These are phyloP conservation scores for Hippophae tibetana DNA, from an alignment of 306 rosid species.

Conservation along the genomic window DNA sequence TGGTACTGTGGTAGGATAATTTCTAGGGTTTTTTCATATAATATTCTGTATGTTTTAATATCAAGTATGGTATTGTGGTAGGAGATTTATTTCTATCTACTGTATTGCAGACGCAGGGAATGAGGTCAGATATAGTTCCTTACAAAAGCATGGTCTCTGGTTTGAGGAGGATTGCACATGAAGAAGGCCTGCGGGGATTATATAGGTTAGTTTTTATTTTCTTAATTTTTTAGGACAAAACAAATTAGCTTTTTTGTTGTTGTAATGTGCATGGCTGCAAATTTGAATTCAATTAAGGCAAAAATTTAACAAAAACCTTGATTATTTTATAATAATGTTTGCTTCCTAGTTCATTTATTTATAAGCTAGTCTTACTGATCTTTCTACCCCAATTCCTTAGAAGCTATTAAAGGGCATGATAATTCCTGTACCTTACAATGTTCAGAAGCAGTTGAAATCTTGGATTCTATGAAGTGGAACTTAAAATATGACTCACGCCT, in stretches of 20 bases:
- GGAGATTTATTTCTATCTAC: constrained; percentile 19
- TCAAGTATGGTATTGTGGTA: background rate
- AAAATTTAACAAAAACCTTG: too few species aligned
- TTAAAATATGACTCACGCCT: background rate
- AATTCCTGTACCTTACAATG: too few species aligned
- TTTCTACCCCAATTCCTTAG: background rate
- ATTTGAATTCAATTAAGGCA: too few species aligned
- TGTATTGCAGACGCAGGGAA: constrained; percentile 69
- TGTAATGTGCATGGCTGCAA: too few species aligned
- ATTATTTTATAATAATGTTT: too few species aligned
- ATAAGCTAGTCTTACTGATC: background rate
- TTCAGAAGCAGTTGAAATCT: background rate
- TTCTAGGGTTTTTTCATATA: constrained; percentile 9
- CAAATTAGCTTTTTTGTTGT: background rate
- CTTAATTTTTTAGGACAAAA: background rate
- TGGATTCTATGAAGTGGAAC: background rate
- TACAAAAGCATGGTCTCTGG: constrained; percentile 82
- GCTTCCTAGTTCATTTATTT: too few species aligned
- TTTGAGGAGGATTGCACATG: constrained; percentile 65
- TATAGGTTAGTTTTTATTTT: constrained; percentile 54
- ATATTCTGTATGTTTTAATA: background rate
- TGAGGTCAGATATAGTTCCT: constrained; percentile 80
- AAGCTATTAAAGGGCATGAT: background rate
- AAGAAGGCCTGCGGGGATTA: constrained; percentile 87
- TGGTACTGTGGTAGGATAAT: background rate